phyloP scores from a whole-genome alignment of 2,329 filamentous ascomycete genomes.

The Verticillium zaregamsianum region DNA sequence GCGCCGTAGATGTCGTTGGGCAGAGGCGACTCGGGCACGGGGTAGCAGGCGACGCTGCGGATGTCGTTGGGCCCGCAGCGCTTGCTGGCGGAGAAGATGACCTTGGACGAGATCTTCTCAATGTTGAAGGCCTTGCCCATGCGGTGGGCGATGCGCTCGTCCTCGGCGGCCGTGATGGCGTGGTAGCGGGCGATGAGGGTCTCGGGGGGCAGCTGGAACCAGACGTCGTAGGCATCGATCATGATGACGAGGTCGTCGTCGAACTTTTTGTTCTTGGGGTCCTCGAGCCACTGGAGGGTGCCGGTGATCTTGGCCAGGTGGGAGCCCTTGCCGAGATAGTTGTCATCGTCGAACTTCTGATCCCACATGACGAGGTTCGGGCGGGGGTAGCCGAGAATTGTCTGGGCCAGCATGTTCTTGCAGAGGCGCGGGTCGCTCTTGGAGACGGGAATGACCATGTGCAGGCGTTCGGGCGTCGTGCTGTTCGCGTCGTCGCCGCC shows the following conservation, averaged over 20 bases:
- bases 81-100: slow-evolving; percentile 23
- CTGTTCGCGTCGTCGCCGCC: neutral
- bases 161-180: slow-evolving; percentile 17
- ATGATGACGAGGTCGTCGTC: slow-evolving; percentile 6
- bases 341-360: slow-evolving; percentile 1
- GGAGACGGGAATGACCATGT: slow-evolving; percentile 1
- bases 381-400: slow-evolving; percentile 2
- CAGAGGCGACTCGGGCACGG: slow-evolving; percentile 16
- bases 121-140: slow-evolving; percentile 17
- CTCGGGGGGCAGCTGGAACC: slow-evolving; percentile 10
- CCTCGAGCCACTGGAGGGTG: slow-evolving; percentile 19
- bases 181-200: slow-evolving; percentile 20
- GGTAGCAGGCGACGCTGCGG: slow-evolving; percentile 19
- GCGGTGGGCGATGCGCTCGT: slow-evolving; percentile 15
- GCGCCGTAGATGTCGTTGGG: slow-evolving; percentile 16
- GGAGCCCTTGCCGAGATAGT: slow-evolving; percentile 13
- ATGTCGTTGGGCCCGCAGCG: slow-evolving; percentile 20
- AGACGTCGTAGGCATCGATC: slow-evolving; percentile 3
- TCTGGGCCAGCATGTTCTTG: slow-evolving; percentile 3
- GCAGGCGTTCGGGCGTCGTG: neutral
- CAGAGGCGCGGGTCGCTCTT: slow-evolving; percentile 1
- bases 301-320: slow-evolving; percentile 22
- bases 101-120: slow-evolving; percentile 16
- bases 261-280: slow-evolving; percentile 4
- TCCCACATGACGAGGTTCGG: slow-evolving; percentile 4